Evolutionary conservation across 2,329 filamentous ascomycete species (phyloP), one percentile per base, ranked within the genome.

Genomic region (Fusarium sp.): DNA sequence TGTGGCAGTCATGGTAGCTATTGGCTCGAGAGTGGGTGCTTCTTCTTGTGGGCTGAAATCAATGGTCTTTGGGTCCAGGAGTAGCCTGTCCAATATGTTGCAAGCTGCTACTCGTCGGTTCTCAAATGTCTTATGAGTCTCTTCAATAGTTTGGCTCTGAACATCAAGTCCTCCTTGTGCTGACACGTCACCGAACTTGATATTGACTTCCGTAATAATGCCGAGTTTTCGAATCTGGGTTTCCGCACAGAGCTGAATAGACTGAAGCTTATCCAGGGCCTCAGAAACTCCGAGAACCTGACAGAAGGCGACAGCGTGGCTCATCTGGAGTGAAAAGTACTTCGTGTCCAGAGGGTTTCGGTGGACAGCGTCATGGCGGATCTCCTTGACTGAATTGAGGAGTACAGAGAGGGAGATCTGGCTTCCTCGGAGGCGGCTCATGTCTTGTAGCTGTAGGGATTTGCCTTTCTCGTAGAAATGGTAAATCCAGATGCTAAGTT

Each of bases 331-430:
- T 1, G 32, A 14, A 7, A 61, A 9, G 3, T 28, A 7, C 3
- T 39, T 8, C n/a, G 19, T 7, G 17, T 37, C 15, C 10, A 28
- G n/a, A 7, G 8, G 24, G 0, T 44, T 14, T 3, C 65, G 54
- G 11, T 68, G 65, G 9, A 68, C 65, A n/a, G 50, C 51, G 10
- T 26, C 5, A 7, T 68, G 40, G 2, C 65, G 65, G 14, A 68
- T 65, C 1, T 28, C 17, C 1, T 20, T 61, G 14, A 17, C 47
- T 3, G 49, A 33, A 2, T 46, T 9, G 5, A 60, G 20, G 19
- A 64, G 8, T 1, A 6, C 13, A 11, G 7, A 7, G 10, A 55
- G 35, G 2, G 35, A 30, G 15, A 1, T 13, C 26, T 15, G 13
- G 15, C 24, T 24, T 1, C 15, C 19, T 3, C 11, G 40, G 2